Base-by-base conservation (phyloP, 768 basidiomycete species). In the Tulasnella sp. region DNA sequence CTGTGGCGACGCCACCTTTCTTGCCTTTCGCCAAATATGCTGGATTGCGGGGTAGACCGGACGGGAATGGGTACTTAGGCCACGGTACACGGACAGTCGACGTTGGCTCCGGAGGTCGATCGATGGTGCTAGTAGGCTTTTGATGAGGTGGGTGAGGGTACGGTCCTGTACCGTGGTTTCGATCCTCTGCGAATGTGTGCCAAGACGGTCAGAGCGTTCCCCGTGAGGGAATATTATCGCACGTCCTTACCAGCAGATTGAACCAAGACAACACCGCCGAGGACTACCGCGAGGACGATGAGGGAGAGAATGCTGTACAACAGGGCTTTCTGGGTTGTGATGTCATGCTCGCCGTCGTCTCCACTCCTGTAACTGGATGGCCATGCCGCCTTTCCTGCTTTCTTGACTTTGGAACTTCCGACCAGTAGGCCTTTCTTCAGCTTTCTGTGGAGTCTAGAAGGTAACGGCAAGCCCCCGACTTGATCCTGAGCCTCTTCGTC, bases 1-100 rank as follows among this genome's bases (percentile, higher is more conserved):
- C 96, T 36, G 91, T 87, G 5, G 97, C 94, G 22, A 98, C 96
- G 0, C 95, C 97, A 5, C 93, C 97, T 78, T 91, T 84, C 39
- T 86, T 84, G 0, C 91, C 97, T 76, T 86, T 81, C 39, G 88
- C 85, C 40, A 90, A 84, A 79, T 88, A 90, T 22, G 86, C 87
- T 0, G 87, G 87, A 79, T 91, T 91, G 37, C 86, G 79, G 2
- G 82, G 81, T 39, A 75, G 22, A 64, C 74, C 74, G 3, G 74
- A 75, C 3, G 74, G 74, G 74, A 75, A 75, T 5, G 74, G 74
- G n/a, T 37, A 49, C 0, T 29, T 22, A 14, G 74, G 74, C 17
- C 71, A 67, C 25, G 58, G 58, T n/a, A 54, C 19, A 39, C 40
- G 69, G 34, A 67, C 54, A 17, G 73, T 74, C 49, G 73, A 74